A percentile compares a stretch with the other conserved stretches of the same genome.
Evolutionary conservation across 805 yeast genomes (phyloP).

Genomic region (Maudiozyma pseudohumilis): DNA sequence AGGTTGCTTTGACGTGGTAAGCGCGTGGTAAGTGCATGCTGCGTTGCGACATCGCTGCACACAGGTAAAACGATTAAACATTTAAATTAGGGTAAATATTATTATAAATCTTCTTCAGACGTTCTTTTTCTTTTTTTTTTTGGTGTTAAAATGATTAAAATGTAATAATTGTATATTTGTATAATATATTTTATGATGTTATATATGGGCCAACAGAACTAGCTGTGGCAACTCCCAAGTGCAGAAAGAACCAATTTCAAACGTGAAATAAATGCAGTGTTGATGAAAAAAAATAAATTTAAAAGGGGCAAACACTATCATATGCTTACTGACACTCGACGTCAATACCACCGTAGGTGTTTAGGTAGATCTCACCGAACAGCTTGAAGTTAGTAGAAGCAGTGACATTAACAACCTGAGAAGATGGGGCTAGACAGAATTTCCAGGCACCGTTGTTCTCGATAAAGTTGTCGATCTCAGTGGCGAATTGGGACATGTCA

Average conservation of each 20-base stretch:
- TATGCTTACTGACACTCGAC: neutral
- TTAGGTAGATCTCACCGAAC: conserved; percentile 3
- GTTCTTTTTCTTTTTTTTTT: too few species aligned
- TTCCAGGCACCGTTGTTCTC: conserved; percentile 2
- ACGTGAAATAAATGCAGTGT: neutral
- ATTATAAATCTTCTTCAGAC: too few species aligned
- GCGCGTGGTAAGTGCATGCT: too few species aligned
- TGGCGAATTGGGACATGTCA: neutral
- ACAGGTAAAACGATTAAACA: too few species aligned
- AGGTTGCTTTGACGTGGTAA: too few species aligned
- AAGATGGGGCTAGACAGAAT: conserved; percentile 2
- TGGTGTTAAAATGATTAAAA: too few species aligned
- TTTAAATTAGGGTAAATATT: too few species aligned
- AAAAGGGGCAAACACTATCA: neutral
- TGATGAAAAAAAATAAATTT: neutral
- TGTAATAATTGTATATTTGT: too few species aligned
- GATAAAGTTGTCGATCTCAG: conserved; percentile 1
- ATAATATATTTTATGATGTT: neutral
- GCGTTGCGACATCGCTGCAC: too few species aligned
- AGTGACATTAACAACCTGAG: conserved; percentile 1
- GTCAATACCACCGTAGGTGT: conserved; percentile 2
- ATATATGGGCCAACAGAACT: too few species aligned
- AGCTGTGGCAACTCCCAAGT: too few species aligned
- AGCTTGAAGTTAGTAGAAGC: neutral
- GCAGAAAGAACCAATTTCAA: too few species aligned